These are phyloP conservation scores for Cyclanthera cordifolia DNA, from an alignment of 306 rosid species.

Conservation along the genomic window DNA sequence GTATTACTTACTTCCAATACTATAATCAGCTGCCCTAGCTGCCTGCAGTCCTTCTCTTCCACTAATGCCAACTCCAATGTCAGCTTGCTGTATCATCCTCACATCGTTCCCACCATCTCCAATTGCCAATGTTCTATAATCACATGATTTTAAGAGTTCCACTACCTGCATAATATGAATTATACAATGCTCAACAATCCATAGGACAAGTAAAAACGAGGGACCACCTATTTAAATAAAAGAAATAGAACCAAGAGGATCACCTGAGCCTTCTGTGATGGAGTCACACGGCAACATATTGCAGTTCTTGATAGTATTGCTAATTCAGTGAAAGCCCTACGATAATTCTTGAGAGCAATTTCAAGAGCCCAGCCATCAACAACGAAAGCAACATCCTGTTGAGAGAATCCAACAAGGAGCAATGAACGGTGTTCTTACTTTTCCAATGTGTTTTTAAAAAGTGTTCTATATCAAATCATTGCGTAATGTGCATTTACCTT, in stretches of 20 bases:
- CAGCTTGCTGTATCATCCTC: constrained; percentile 98
- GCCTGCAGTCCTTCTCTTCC: constrained; percentile 99
- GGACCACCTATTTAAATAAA: not conserved
- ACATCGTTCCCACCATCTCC: constrained; percentile 99
- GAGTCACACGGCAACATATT: constrained; percentile 95
- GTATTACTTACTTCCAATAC: constrained; percentile 72
- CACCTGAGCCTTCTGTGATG: constrained; percentile 99
- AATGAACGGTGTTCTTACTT: not conserved
- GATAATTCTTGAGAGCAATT: constrained; percentile 74
- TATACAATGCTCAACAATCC: not conserved
- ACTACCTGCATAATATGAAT: constrained; percentile 63
- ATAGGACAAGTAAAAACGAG: not conserved
- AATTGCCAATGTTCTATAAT: constrained; percentile 87
- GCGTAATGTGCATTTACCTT: constrained; percentile 42
- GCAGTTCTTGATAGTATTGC: constrained; percentile 97
- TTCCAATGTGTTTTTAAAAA: not conserved
- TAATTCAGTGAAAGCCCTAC: constrained; percentile 82
- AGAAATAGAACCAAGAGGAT: not conserved
- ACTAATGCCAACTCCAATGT: constrained; percentile 96
- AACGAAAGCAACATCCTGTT: constrained; percentile 87
- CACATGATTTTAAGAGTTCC: constrained; percentile 78
- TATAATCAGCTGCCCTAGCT: constrained; percentile 99
- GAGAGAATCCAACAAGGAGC: not conserved
- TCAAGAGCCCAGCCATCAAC: constrained; percentile 99
- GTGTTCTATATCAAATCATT: not conserved